Evolutionary conservation across 2,329 filamentous ascomycete species (phyloP), one percentile per base, ranked within the genome.

Genomic region (Penicillium sp.): DNA sequence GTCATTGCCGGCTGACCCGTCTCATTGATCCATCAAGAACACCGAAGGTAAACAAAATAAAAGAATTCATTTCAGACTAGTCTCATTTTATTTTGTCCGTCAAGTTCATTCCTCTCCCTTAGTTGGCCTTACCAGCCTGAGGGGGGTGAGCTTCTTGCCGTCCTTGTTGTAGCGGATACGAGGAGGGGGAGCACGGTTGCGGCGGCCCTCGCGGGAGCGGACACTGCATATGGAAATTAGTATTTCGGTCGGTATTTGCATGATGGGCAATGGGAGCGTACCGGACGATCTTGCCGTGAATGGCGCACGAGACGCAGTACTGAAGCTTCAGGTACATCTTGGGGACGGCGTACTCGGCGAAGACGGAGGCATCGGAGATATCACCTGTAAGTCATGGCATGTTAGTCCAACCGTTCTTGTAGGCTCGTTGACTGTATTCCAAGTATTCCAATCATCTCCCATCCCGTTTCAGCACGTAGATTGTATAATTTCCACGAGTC

Each of bases 321-420:
- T 98, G 93, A 76, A 98, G 86, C 87, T 98, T 98, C 79, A 98
- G 82, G 88, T 98, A 98, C 94, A 98, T 98, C 88, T 98, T 98
- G 79, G 93, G 93, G 71, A 98, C 91, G 67, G 89, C 90, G 84
- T 98, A 98, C 81, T 98, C 93, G 70, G 87, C 77, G 80, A 97
- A 98, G 77, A 98, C 93, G 71, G 93, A 97, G 71, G 94, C 93
- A 76, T 98, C 93, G 64, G 90, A 96, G 80, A 98, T 98, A 89
- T 98, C 93, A 89, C 93, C 93, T 97, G 70, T 48, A 57, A 31
- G 52, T 42, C 40, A 39, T 37, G 46, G 48, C 18, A 41, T 10
- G 29, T 50, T 47, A 45, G 27, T 48, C 49, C 38, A 18, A 40
- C 32, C 42, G 27, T 3, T 50, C 6, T 18, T 41, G 22, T 6